Base-by-base conservation (phyloP, 1,284 basidiomycete genomes). In the Tylopilus orsonianus region DNA sequence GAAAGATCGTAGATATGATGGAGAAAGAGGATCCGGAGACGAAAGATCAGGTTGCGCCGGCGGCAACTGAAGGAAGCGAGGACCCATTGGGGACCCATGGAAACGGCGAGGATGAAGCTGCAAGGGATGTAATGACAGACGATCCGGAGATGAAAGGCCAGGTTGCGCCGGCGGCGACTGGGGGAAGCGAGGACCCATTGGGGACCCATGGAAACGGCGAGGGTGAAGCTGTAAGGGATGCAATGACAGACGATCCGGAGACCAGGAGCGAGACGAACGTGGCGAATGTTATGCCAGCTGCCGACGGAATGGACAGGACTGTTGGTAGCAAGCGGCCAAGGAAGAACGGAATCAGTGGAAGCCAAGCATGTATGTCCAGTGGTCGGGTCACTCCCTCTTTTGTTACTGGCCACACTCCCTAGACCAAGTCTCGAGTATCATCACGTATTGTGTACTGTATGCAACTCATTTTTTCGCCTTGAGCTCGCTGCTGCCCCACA, bases 1-100 rank as follows among this genome's bases (percentile, higher is more conserved):
- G 32, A 33, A 64, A 35, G 44, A 56, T 65, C 10, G 56, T 36
- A 16, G 44, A 44, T 1, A 57, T 68, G 49, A 64, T 68, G 53
- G 54, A 54, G 24, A 56, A 48, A 29, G 46, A 36, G 3, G 59
- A 60, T 6, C 0, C 38, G 12, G 46, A 49, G 33, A 24, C 35
- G 22, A 32, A 36, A 22, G 55, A 49, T 20, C 33, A 14, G 32
- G 47, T 32, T 24, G 30, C 24, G 9, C 47, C 29, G 20, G 6
- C 4, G 2, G 32, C 20, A 24, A 36, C 8, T n/a, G 10, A 2
- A 8, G 44, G 33, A 4, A 26, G 13, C 1, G 41, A 34, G 16
- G 5, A 13, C 27, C 19, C 26, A 12, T 30, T 4, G 30, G 19
- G 13, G 5, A 1, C 19, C 7, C 19, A 14, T 12, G 14, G 2